phyloP scores from a whole-genome alignment of 2,329 filamentous ascomycete species.

The Colletotrichum truncatum region DNA sequence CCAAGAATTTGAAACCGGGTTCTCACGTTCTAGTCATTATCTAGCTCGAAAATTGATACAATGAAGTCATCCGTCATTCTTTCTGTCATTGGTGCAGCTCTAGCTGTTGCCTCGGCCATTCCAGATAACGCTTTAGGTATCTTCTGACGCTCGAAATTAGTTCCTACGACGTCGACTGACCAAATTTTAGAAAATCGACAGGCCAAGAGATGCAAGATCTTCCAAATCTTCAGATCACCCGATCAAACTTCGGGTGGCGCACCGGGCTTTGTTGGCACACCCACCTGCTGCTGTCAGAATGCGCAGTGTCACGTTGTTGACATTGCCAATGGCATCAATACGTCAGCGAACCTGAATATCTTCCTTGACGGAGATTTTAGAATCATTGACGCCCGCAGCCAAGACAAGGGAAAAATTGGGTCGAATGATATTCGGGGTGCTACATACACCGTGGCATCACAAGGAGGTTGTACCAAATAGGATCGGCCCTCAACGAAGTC shows the following conservation, averaged over 20 bases:
- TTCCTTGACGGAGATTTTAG: background rate
- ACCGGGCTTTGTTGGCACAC: background rate
- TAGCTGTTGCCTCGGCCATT: too few species aligned
- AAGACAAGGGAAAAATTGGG: background rate
- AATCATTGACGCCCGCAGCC: background rate
- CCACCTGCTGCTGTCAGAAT: background rate
- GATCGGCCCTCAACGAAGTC: too few species aligned
- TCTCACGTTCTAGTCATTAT: too few species aligned
- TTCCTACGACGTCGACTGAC: too few species aligned
- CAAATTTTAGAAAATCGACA: too few species aligned
- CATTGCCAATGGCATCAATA: background rate
- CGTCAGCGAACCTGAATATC: background rate
- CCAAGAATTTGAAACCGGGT: too few species aligned
- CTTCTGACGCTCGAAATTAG: too few species aligned
- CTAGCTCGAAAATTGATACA: too few species aligned
- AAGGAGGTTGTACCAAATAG: background rate
- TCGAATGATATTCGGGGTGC: background rate
- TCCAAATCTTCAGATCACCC: background rate
- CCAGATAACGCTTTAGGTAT: too few species aligned
- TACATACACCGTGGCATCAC: background rate
- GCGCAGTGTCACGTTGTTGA: background rate
- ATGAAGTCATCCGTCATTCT: too few species aligned
- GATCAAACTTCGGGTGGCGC: background rate
- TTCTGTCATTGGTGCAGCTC: too few species aligned
- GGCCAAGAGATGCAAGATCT: background rate